Evolutionary conservation across 2,329 filamentous ascomycete genomes (phyloP).

Genomic region (Ceratocystis variospora): DNA sequence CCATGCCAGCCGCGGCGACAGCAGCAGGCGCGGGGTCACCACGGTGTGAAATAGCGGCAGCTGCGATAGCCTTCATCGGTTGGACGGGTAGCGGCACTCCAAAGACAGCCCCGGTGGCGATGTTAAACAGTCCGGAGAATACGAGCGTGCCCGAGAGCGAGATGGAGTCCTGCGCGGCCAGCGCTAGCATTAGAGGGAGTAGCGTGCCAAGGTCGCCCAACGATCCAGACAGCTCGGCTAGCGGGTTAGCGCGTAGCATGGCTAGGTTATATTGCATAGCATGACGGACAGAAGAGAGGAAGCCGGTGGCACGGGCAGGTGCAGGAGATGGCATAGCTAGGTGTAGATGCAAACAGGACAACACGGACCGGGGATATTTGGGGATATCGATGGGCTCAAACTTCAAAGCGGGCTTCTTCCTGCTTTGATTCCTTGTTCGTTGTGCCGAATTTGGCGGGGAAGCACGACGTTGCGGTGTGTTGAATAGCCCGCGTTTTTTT

Average conservation of each 20-base stretch:
- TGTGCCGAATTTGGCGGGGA: no score
- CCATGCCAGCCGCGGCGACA: slow-evolving; percentile 63
- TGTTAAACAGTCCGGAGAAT: slow-evolving; percentile 77
- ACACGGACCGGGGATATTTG: background rate
- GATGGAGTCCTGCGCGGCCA: slow-evolving; percentile 65
- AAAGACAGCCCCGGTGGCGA: slow-evolving; percentile 67
- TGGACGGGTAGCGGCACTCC: slow-evolving; percentile 85
- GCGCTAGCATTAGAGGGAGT: slow-evolving; percentile 74
- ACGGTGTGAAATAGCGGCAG: slow-evolving; percentile 64
- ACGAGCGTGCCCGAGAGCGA: slow-evolving; percentile 72
- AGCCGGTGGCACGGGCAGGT: background rate
- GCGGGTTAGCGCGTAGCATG: slow-evolving; percentile 34
- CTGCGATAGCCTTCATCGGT: slow-evolving; percentile 82
- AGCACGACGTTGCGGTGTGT: background rate
- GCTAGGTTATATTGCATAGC: slow-evolving; percentile 36
- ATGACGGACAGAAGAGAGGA: slow-evolving; percentile 20
- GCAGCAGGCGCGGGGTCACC: slow-evolving; percentile 30
- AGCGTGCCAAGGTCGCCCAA: slow-evolving; percentile 80
- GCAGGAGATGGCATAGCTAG: background rate
- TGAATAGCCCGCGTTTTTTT: background rate
- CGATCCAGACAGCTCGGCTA: slow-evolving; percentile 72
- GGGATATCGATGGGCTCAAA: background rate
- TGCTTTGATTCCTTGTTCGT: background rate
- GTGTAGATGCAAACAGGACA: background rate
- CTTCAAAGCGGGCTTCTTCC: background rate